Conservation (phyloP, 306 rosid genomes). For the Rosa multiflora region DNA sequence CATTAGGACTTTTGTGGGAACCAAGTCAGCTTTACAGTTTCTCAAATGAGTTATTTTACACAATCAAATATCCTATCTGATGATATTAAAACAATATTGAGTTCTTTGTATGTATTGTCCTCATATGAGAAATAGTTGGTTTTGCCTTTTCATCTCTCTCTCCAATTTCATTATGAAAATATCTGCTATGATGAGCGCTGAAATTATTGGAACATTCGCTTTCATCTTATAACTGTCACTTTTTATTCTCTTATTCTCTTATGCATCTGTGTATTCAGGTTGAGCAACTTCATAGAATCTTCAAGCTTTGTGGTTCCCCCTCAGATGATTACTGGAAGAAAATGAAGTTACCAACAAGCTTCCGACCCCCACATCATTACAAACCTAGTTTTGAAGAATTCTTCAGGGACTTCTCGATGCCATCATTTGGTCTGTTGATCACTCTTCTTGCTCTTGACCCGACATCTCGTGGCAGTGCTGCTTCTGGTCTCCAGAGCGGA, state of each 20-base stretch:
- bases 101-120: neutral
- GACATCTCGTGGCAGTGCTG: conserved; percentile 41
- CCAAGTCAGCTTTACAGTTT: neutral
- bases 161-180: neutral
- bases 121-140: neutral
- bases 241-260: neutral
- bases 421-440: conserved; percentile 40
- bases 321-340: conserved; percentile 60
- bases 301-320: conserved; percentile 81
- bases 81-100: neutral
- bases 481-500: conserved; percentile 41
- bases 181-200: neutral
- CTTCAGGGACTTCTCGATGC: conserved; percentile 36
- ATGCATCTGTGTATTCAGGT: conserved; percentile 42
- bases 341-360: conserved; percentile 56
- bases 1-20: neutral
- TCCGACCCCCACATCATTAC: conserved; percentile 41
- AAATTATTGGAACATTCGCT: neutral
- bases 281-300: conserved; percentile 81
- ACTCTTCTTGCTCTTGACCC: conserved; percentile 50
- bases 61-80: neutral
- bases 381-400: conserved; percentile 40
- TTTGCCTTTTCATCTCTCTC: neutral
- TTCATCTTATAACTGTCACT: neutral
- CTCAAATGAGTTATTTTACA: neutral